Base-by-base conservation (phyloP, 352 stramenopile species). In the Phytophthora colocasiae region DNA sequence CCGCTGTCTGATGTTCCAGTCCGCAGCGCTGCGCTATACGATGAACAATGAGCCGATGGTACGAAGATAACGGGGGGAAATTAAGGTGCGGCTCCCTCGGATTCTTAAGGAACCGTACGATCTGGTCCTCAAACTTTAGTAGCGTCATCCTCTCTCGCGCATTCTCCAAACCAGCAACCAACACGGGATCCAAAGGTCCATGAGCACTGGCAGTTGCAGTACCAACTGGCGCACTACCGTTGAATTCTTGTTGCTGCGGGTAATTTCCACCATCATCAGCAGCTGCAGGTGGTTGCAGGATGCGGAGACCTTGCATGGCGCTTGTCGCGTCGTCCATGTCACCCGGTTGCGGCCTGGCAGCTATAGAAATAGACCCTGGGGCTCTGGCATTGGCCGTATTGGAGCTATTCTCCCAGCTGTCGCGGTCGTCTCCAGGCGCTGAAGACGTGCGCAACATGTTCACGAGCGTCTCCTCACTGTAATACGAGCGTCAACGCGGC, bases 1-100 rank as follows among this genome's bases (percentile, higher is more conserved):
- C 88, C 1, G 78, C 81, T 0, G 85, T 96, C 66, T 98, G 92
- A 58, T 97, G 85, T 38, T 95, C 80, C 49, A 98, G 83, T 10
- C 72, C 69, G 71, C 97, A 98, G n/a, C 96, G 86, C 66, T 98
- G 92, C 0, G 91, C 95, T 29, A 98, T 80, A 1, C 96, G 90
- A 77, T 98, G 96, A 7, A 98, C 69, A 69, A 97, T 93, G 8
- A 97, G 78, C 6, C 89, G 89, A 60, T 97, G 89, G 62, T 94
- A 96, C 24, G 88, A 96, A 24, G 89, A 96, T 27, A 95, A 61
- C 43, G 89, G 85, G 32, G 89, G 87, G 63, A 96, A 93, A 48
- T 81, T 81, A 12, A 95, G 75, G 50, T 95, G 85, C 47, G 63
- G 58, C 70, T 95, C 87, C 29, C 72, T 68, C 19, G 77, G 63